Conservation (phyloP, 225 moss, liverwort and hornwort species). For the Antitrichia curtipendula region DNA sequence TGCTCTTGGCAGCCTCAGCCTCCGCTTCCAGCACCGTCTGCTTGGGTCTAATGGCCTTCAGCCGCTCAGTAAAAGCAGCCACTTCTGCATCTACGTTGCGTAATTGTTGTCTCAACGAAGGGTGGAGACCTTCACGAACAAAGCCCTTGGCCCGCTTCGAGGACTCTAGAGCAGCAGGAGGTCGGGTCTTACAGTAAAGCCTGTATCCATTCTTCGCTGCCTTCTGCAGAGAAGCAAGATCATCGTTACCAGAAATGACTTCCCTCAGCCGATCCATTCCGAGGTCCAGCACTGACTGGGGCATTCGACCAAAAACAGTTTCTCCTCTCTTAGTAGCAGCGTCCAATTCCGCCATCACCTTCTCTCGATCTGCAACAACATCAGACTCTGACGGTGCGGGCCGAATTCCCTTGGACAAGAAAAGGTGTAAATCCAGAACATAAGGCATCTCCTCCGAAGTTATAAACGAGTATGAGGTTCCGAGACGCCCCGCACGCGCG, state of each 20-base stretch:
- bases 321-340: conserved; percentile 52
- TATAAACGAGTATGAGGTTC: conserved; percentile 73
- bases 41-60: conserved; percentile 77
- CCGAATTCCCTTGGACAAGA: conserved; percentile 72
- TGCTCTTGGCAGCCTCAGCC: conserved; percentile 70
- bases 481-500: conserved; percentile 82
- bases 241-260: conserved; percentile 45
- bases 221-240: conserved; percentile 64
- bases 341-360: conserved; percentile 42
- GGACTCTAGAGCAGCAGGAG: conserved; percentile 71
- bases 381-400: conserved; percentile 74
- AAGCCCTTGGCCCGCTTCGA: conserved; percentile 73
- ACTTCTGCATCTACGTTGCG: conserved; percentile 66
- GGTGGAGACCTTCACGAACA: conserved; percentile 78
- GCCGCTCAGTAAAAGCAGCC: conserved; percentile 84
- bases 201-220: conserved; percentile 70
- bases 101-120: conserved; percentile 46
- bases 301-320: conserved; percentile 82
- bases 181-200: conserved; percentile 75
- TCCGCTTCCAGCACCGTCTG: conserved; percentile 89
- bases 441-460: conserved; percentile 86
- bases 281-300: conserved; percentile 68
- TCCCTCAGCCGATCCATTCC: conserved; percentile 79
- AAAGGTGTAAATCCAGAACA: conserved; percentile 79
- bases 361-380: conserved; percentile 33